These are phyloP conservation scores for Pythium utonaiense DNA, from an alignment of 352 stramenopile genomes.

Conservation along the genomic window DNA sequence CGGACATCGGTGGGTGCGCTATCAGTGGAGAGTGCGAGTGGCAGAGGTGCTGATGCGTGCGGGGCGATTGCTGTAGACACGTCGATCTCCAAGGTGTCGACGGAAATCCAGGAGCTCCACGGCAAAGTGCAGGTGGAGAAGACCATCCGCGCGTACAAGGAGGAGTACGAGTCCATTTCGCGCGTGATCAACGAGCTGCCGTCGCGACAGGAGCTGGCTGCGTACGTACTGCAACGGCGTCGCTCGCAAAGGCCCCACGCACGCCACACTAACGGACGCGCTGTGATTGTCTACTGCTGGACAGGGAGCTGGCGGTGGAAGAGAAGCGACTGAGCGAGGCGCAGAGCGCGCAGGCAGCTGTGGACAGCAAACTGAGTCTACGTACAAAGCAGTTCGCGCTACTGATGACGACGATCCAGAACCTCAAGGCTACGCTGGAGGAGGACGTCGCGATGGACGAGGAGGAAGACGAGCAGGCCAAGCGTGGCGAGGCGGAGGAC, in stretches of 20 bases:
- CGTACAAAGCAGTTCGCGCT: conserved; percentile 79
- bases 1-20: conserved; percentile 52
- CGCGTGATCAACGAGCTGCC: conserved; percentile 80
- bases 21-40: neutral
- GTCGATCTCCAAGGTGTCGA: conserved; percentile 53
- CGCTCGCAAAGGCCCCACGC: neutral
- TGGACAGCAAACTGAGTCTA: conserved; percentile 63
- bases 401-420: conserved; percentile 81
- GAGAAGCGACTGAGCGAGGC: conserved; percentile 58
- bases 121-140: conserved; percentile 70
- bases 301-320: conserved; percentile 52
- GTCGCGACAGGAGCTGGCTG: conserved; percentile 54
- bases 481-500: conserved; percentile 42
- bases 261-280: too few relatives aligned
- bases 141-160: conserved; percentile 77
- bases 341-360: conserved; percentile 41
- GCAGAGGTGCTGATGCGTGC: too few relatives aligned
- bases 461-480: conserved; percentile 43
- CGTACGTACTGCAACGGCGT: conserved; percentile 25
- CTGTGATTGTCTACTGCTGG: neutral
- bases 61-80: too few relatives aligned
- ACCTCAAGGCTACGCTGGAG: conserved; percentile 74
- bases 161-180: conserved; percentile 86
- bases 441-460: conserved; percentile 62
- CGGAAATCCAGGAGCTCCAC: conserved; percentile 81